Conservation (phyloP, 2,329 filamentous ascomycete genomes). For the Chrysoporthe cubensis region DNA sequence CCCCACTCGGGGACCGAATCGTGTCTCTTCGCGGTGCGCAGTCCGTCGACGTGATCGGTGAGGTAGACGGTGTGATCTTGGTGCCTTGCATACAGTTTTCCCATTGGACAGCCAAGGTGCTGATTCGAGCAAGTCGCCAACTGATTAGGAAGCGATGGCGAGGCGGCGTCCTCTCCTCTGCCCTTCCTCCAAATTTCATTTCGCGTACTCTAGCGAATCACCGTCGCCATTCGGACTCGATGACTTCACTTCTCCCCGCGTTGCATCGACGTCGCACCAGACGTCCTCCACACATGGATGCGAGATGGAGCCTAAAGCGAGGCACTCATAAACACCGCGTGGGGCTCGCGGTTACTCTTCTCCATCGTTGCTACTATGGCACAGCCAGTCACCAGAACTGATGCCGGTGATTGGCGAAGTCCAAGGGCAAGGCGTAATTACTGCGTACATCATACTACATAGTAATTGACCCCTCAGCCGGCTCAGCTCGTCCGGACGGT, state of each 20-base stretch:
- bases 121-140: not conserved
- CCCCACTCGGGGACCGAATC: slow-evolving; percentile 15
- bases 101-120: not conserved
- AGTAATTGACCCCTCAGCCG: not conserved
- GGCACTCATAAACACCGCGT: not conserved
- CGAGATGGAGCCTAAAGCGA: not conserved
- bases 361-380: not conserved
- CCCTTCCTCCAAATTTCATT: not conserved
- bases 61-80: not conserved
- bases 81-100: not conserved
- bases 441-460: not conserved
- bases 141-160: not conserved
- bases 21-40: not conserved
- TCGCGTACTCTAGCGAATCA: slow-evolving; percentile 10
- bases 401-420: not conserved
- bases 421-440: not conserved
- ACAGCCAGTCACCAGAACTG: not conserved
- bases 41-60: not conserved
- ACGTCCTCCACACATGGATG: not conserved
- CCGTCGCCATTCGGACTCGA: not conserved
- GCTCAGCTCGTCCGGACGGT: too few relatives aligned
- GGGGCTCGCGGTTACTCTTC: not conserved
- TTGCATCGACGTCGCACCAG: not conserved
- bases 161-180: not conserved
- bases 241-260: not conserved